phyloP scores from a whole-genome alignment of 306 rosid genomes.

The Lotus japonicus region DNA sequence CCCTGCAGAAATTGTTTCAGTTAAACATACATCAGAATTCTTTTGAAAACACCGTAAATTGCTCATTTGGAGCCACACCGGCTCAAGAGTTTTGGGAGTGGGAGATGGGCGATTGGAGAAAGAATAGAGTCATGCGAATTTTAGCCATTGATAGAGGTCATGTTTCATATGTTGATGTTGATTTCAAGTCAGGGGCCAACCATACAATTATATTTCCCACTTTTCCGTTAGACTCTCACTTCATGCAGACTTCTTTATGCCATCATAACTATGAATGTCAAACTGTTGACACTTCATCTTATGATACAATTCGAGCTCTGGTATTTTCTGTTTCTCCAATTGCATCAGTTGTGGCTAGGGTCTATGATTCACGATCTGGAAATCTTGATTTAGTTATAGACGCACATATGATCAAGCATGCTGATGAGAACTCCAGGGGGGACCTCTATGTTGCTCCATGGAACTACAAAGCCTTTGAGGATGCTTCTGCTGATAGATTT shows the following conservation, averaged over 20 bases:
- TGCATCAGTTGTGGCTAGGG: slow-evolving; percentile 53
- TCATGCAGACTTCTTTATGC: slow-evolving; percentile 54
- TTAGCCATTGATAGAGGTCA: slow-evolving; percentile 80
- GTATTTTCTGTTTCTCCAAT: slow-evolving; percentile 70
- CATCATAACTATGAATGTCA: slow-evolving; percentile 57
- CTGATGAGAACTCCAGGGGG: slow-evolving; percentile 50
- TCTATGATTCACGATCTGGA: slow-evolving; percentile 66
- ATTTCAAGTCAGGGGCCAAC: slow-evolving; percentile 51
- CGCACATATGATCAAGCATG: slow-evolving; percentile 44
- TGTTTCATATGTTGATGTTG: slow-evolving; percentile 71
- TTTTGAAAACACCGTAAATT: slow-evolving; percentile 37
- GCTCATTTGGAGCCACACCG: slow-evolving; percentile 45
- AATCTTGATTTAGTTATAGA: slow-evolving; percentile 49
- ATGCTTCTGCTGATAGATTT: slow-evolving; percentile 65
- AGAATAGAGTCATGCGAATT: slow-evolving; percentile 67
- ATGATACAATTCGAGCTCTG: slow-evolving; percentile 63
- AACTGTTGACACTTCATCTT: slow-evolving; percentile 42
- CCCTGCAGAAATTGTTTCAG: slow-evolving; percentile 51
- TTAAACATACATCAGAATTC: slow-evolving; percentile 48
- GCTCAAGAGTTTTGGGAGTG: slow-evolving; percentile 89
- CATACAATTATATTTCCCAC: slow-evolving; percentile 69
- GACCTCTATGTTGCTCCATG: slow-evolving; percentile 73
- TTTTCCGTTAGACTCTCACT: slow-evolving; percentile 86
- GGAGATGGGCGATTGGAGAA: slow-evolving; percentile 99
- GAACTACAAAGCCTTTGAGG: slow-evolving; percentile 87